These are phyloP conservation scores for Talaromyces sp. DNA, from an alignment of 2,329 filamentous ascomycete species.

Conservation along the genomic window DNA sequence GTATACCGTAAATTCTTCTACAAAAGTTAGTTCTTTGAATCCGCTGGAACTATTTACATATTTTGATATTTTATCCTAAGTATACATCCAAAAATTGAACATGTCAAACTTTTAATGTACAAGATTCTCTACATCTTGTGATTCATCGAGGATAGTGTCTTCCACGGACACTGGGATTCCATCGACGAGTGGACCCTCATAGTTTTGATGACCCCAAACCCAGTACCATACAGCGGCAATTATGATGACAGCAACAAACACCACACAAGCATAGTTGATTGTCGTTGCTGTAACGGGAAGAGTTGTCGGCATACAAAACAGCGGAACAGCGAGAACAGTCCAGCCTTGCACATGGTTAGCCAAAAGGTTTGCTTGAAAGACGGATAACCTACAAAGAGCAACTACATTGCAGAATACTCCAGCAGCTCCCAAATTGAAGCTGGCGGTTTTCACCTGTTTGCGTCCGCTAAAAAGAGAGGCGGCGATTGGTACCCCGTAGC, in stretches of 20 bases:
- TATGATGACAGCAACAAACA: constrained; percentile 61
- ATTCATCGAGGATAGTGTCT: not conserved
- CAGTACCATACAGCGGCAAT: constrained; percentile 63
- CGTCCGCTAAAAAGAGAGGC: constrained; percentile 43
- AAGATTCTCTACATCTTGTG: not conserved
- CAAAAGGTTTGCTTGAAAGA: not conserved
- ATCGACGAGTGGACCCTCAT: constrained; percentile 20
- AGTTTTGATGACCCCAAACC: constrained; percentile 61
- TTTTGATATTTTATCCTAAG: not conserved
- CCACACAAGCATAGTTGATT: constrained; percentile 70
- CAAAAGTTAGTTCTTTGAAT: no score
- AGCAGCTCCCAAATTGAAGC: constrained; percentile 39
- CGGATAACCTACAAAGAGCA: constrained; percentile 49
- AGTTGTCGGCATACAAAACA: constrained; percentile 54
- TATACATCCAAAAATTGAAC: not conserved
- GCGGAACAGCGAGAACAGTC: constrained; percentile 62
- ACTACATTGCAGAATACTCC: constrained; percentile 7
- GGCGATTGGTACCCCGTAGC: constrained; percentile 42
- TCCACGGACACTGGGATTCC: not conserved
- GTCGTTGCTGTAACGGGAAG: constrained; percentile 54
- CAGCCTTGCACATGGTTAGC: constrained; percentile 35
- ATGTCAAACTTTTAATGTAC: not conserved
- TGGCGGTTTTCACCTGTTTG: constrained; percentile 38
- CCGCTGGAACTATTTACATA: no score
- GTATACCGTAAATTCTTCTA: no score